Evolutionary conservation across 2,329 filamentous ascomycete species (phyloP).

Genomic region (Aureobasidium vineae): DNA sequence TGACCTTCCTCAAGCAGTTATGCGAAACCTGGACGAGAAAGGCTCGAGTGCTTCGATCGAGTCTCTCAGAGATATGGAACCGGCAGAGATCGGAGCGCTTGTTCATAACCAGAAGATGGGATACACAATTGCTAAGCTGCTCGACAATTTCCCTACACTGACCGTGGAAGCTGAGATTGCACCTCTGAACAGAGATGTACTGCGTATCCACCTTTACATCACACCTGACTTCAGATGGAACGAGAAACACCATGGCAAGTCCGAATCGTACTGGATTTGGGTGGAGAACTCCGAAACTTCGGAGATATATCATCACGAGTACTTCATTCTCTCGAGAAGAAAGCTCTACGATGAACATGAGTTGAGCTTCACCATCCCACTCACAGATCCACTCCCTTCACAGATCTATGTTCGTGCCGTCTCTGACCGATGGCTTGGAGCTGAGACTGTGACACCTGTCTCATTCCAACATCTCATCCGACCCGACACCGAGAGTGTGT

Average conservation of each 20-base stretch:
- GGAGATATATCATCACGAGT: constrained; percentile 97
- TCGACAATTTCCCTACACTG: constrained; percentile 90
- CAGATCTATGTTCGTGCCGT: constrained; percentile 96
- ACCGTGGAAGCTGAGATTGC: constrained; percentile 92
- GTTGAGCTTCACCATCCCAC: constrained; percentile 93
- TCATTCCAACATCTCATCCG: constrained; percentile 98
- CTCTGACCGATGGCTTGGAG: constrained; percentile 93
- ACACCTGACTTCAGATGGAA: constrained; percentile 94
- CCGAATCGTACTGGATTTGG: constrained; percentile 98
- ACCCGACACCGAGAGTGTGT: constrained; percentile 95
- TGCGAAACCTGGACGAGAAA: constrained; percentile 83
- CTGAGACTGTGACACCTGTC: constrained; percentile 90
- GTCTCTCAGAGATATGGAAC: constrained; percentile 85
- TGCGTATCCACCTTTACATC: constrained; percentile 83
- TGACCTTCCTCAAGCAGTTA: constrained; percentile 76
- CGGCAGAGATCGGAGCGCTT: constrained; percentile 81
- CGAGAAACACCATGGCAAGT: constrained; percentile 86
- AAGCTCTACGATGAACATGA: constrained; percentile 97
- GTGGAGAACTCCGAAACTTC: constrained; percentile 97
- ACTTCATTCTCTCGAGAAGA: constrained; percentile 84
- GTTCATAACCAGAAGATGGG: constrained; percentile 92
- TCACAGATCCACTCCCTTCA: constrained; percentile 87
- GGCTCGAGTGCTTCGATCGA: constrained; percentile 72
- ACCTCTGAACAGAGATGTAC: constrained; percentile 87
- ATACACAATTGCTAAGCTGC: constrained; percentile 71